Evolutionary conservation across 371 early-diverging fungal species (phyloP), one percentile per base, ranked within the genome.

Genomic region (Mortierella sp.): DNA sequence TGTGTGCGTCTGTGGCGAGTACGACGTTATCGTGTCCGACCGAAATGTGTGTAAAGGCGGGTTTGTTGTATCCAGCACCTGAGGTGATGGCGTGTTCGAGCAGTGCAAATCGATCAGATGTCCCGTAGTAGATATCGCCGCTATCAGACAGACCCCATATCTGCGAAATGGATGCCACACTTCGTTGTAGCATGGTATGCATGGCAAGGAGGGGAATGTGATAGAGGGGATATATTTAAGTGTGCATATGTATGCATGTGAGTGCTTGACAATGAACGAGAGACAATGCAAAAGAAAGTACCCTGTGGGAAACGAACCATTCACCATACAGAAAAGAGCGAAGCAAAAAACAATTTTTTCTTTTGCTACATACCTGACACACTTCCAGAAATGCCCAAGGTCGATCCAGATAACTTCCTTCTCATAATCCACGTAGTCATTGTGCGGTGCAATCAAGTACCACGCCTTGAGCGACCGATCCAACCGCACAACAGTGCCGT

Each of bases 341-440:
- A 2, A 58, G 28, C 26, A 28, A 14, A n/a, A n/a, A n/a, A 55
- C 58, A 58, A 58, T 58, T 58, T 58, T 58, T 4, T 28, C 7
- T 10, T 2, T 60, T 7, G 0, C 19, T 31, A 11, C 24, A 54
- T 80, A 80, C 86, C 86, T 81, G 54, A 86, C 80, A 76, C 82
- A 82, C 45, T 78, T 86, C 86, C 86, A 86, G 19, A 75, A 75
- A 31, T 86, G 86, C 0, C 80, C 86, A 2, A 86, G 76, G 38
- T 86, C 82, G 58, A 86, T 78, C 86, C 86, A 86, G 60, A 86
- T 77, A 47, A 77, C 78, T 70, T 82, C 82, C 45, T 77, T 86
- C n/a, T 82, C 86, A 71, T 80, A 86, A 26, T 86, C 80, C 45
- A 31, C 76, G 9, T 77, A 63, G 55, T 78, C 50, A 4, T 21